A percentile compares a stretch with the other conserved stretches of the same genome.
These are phyloP conservation scores for Cordyceps tenuipes DNA, from an alignment of 2,329 filamentous ascomycete species.

Conservation along the genomic window DNA sequence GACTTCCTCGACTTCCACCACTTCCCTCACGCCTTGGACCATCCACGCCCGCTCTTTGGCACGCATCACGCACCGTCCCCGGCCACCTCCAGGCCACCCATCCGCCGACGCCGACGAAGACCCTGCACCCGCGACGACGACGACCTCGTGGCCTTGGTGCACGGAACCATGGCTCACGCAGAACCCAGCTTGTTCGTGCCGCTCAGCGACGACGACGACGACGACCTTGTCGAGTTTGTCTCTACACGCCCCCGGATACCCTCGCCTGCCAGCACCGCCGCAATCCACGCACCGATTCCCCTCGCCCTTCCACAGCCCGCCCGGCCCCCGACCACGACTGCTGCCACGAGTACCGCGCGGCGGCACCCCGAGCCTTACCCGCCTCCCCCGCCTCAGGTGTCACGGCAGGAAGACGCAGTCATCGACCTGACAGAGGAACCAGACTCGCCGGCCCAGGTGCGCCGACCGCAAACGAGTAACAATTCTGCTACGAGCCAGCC, in stretches of 20 bases:
- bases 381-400: neutral
- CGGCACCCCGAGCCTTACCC: slow-evolving; percentile 13
- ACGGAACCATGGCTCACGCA: neutral
- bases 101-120: neutral
- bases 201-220: slow-evolving; percentile 19
- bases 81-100: neutral
- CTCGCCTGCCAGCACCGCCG: neutral
- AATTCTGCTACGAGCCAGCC: neutral
- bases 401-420: slow-evolving; percentile 21
- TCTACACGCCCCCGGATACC: neutral
- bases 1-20: neutral
- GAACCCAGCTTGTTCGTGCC: neutral
- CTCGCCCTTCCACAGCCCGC: neutral
- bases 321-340: too few relatives aligned
- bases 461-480: slow-evolving; percentile 20
- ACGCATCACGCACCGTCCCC: too few relatives aligned
- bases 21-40: neutral
- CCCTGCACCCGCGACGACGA: neutral
- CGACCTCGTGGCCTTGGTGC: neutral
- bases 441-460: slow-evolving; percentile 35
- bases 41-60: neutral
- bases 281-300: neutral
- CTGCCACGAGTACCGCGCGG: neutral
- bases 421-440: slow-evolving; percentile 45
- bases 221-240: slow-evolving; percentile 28